Evolutionary conservation across 2,329 filamentous ascomycete genomes (phyloP).

Genomic region (Acrodontium crateriforme): DNA sequence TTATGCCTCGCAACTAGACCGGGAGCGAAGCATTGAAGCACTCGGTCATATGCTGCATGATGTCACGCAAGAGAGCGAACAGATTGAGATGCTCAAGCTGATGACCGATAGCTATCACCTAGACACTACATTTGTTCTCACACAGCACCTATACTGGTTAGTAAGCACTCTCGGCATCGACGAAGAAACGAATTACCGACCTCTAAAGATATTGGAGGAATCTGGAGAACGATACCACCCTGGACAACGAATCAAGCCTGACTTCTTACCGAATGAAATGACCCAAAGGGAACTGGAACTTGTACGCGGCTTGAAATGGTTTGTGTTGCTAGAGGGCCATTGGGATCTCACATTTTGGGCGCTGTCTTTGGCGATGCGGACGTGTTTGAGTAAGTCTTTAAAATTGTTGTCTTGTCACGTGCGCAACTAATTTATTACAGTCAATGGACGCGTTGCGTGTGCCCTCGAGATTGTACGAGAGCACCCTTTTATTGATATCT

Average conservation of each 20-base stretch:
- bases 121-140: conserved; percentile 59
- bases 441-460: conserved; percentile 38
- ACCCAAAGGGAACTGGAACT: conserved; percentile 54
- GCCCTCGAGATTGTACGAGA: conserved; percentile 40
- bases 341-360: conserved; percentile 57
- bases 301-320: conserved; percentile 75
- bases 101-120: conserved; percentile 60
- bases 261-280: conserved; percentile 49
- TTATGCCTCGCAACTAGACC: conserved; percentile 68
- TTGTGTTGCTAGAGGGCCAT: conserved; percentile 57
- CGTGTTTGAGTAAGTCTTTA: conserved; percentile 60
- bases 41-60: conserved; percentile 66
- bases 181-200: conserved; percentile 7
- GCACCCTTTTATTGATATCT: conserved; percentile 35
- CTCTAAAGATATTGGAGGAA: conserved; percentile 35
- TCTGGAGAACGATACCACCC: conserved; percentile 26
- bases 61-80: conserved; percentile 50
- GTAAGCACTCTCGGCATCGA: neutral
- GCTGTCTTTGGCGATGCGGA: conserved; percentile 62
- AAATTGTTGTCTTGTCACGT: neutral
- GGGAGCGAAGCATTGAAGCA: conserved; percentile 51
- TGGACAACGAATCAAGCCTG: conserved; percentile 51
- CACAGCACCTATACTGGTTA: conserved; percentile 37
- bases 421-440: conserved; percentile 16
- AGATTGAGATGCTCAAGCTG: conserved; percentile 55